phyloP scores from a whole-genome alignment of 2,329 filamentous ascomycete genomes.

The Colletotrichum tabaci region DNA sequence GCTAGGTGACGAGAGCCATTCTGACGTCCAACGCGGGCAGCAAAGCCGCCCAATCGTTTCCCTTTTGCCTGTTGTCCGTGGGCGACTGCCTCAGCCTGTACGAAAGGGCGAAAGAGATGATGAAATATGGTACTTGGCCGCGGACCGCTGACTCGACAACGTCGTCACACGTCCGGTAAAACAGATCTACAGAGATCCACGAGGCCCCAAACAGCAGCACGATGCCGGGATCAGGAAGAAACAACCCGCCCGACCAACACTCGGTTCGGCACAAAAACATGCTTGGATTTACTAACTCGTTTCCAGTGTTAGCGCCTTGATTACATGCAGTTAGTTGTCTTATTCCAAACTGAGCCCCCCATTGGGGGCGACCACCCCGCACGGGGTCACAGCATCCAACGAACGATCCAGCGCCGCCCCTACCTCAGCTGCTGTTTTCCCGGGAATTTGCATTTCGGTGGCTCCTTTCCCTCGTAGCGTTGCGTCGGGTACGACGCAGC shows the following conservation, averaged over 20 bases:
- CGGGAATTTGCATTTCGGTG: neutral
- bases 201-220: neutral
- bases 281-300: neutral
- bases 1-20: neutral
- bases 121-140: neutral
- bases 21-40: slow-evolving; percentile 5
- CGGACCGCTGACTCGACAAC: neutral
- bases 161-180: neutral
- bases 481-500: slow-evolving; percentile 17
- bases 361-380: slow-evolving; percentile 2
- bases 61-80: neutral
- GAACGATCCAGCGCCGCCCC: slow-evolving; percentile 8
- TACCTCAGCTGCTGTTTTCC: neutral
- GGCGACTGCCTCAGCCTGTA: neutral
- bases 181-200: neutral
- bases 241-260: neutral
- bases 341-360: neutral
- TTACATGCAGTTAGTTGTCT: neutral
- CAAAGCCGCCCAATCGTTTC: neutral
- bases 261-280: neutral
- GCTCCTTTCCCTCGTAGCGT: neutral
- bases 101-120: neutral
- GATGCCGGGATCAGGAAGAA: neutral
- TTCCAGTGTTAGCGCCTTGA: neutral
- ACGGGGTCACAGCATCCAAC: slow-evolving; percentile 23